Evolutionary conservation across 352 stramenopile species (phyloP), one percentile per base, ranked within the genome.

Genomic region (Phytophthora pseudosyringae): DNA sequence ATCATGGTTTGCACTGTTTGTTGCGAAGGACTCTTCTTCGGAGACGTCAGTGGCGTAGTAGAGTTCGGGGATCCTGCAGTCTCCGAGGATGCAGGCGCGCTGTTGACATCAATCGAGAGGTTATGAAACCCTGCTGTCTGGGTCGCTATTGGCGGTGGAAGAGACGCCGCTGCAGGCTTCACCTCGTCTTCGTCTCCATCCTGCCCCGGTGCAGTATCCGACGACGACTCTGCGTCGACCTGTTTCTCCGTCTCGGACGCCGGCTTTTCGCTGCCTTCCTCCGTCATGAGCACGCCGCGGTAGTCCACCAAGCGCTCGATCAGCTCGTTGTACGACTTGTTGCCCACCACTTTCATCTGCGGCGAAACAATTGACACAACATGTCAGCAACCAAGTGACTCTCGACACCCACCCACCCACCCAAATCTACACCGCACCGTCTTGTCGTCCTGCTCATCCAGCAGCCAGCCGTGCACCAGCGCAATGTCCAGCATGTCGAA

Each of bases 291-390:
- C 44, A 94, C 71, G 25, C 73, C 83, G 25, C 86, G 86, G 55
- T 92, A 94, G 63, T 98, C 77, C 36, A 99, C 94, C 4, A 99
- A 73, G 3, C 83, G 81, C 67, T 99, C 96, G 44, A 99, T 90
- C 26, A 99, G 78, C 58, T 99, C 93, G 80, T 99, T 99, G 82
- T 99, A 99, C 43, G 91, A 98, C 65, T 97, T 97, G 56, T 88
- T 86, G 32, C 85, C 82, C 51, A 99, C 76, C 4, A 98, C 80
- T 26, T 75, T 66, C 56, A 85, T 65, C 81, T 90, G 48, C 3
- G 59, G 16, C 25, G 15, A 33, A 65, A 44, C 5, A 47, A 57
- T 28, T 29, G n/a, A 39, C 31, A 63, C 5, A 53, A 41, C 12
- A 52, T 50, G 32, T 64, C 36, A 64, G 59, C 13, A 33, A 50